Evolutionary conservation across 169 alveolate species (phyloP), one percentile per base, ranked within the genome.

Genomic region (Ichthyophthirius multifiliis): DNA sequence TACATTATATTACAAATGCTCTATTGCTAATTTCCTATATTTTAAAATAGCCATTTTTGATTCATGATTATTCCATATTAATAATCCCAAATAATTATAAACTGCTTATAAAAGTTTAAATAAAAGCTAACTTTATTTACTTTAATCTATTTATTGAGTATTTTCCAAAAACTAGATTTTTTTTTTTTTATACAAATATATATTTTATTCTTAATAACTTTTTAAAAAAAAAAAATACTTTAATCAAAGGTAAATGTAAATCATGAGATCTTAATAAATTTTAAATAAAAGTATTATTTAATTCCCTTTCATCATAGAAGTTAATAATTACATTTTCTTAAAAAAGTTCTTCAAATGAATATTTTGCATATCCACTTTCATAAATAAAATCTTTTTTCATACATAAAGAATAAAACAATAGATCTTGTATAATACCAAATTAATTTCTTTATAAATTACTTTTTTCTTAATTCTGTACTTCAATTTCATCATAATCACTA

Each of bases 51-150:
- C 71, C 71, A 55, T 55, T 27, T 55, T 55, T 10, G 71, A 34
- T 55, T 55, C 71, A 27, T 55, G 71, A 27, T 55, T 55, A 27
- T 55, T 55, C 71, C 71, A 55, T 4, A 55, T 55, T 39, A 55
- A 27, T 4, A 55, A 34, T 27, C 43, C 31, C 31, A 55, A 55
- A 7, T 27, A 55, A 10, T 55, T 39, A 55, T 55, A 55, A 9
- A 55, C 31, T 55, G 23, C 10, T 55, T 55, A 10, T 1, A 55
- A n/a, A n/a, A n/a, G n/a, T n/a, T n/a, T n/a, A n/a, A n/a, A n/a
- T n/a, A n/a, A n/a, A n/a, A n/a, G n/a, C n/a, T n/a, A n/a, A n/a
- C n/a, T n/a, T n/a, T n/a, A n/a, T n/a, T n/a, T n/a, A n/a, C n/a
- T n/a, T n/a, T n/a, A n/a, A n/a, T n/a, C n/a, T n/a, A n/a, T n/a